Conservation (phyloP, 202 grass and related monocot genomes). For the Panicum hallii region DNA sequence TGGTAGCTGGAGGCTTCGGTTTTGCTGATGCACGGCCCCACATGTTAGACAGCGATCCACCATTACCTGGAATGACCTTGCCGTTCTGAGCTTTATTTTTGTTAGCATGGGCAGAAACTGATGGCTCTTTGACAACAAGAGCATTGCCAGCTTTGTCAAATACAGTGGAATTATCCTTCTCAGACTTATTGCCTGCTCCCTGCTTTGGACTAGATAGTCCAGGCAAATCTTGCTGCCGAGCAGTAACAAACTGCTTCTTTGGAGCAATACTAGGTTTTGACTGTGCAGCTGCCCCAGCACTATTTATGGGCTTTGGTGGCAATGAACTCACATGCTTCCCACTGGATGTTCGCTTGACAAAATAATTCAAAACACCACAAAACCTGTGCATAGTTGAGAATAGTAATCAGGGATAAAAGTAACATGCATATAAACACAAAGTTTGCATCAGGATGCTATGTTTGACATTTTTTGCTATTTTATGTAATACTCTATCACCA, state of each 20-base stretch:
- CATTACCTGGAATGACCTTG: conserved; percentile 62
- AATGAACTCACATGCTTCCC: conserved; percentile 57
- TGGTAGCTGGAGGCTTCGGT: conserved; percentile 57
- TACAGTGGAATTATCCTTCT: conserved; percentile 50
- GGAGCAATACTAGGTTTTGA: conserved; percentile 58
- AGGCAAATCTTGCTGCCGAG: conserved; percentile 47
- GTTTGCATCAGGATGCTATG: not conserved
- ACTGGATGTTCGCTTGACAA: conserved; percentile 65
- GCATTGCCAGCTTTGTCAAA: conserved; percentile 50
- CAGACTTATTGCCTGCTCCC: conserved; percentile 52
- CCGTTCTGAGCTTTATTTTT: conserved; percentile 79
- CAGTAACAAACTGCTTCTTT: conserved; percentile 65
- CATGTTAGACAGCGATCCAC: conserved; percentile 84
- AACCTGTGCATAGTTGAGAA: conserved; percentile 62
- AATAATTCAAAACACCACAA: conserved; percentile 82
- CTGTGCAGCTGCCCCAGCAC: conserved; percentile 1
- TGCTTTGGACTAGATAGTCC: conserved; percentile 44
- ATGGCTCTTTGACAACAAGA: conserved; percentile 61
- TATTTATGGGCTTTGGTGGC: conserved; percentile 56
- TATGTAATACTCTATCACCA: not conserved
- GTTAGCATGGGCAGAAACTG: conserved; percentile 36
- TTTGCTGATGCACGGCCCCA: conserved; percentile 86
- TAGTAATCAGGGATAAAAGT: conserved; percentile 28
- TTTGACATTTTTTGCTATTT: not conserved
- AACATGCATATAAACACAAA: not conserved